Evolutionary conservation across 2,329 filamentous ascomycete genomes (phyloP).

Genomic region (Canariomyces notabilis): DNA sequence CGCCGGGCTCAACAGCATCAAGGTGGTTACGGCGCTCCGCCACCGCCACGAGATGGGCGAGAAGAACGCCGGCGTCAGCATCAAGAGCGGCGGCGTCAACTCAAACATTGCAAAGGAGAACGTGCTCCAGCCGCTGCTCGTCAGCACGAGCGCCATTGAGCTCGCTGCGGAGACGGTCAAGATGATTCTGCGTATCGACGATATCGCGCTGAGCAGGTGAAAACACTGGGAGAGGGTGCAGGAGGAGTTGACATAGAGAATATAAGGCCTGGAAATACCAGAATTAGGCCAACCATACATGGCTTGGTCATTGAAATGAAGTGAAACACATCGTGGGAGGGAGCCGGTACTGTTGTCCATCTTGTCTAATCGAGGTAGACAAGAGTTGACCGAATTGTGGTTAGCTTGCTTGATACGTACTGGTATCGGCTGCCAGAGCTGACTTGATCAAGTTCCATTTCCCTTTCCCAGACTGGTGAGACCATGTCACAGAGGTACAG

Average conservation of each 20-base stretch:
- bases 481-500: not conserved
- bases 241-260: not conserved
- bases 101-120: conserved; percentile 96
- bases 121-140: conserved; percentile 89
- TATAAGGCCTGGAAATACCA: not conserved
- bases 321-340: too few species aligned
- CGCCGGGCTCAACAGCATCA: conserved; percentile 95
- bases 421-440: not conserved
- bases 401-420: not conserved
- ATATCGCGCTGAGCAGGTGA: conserved; percentile 60
- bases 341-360: too few species aligned
- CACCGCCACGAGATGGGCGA: conserved; percentile 93
- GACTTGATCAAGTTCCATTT: not conserved
- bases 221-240: conserved; percentile 9
- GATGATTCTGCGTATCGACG: conserved; percentile 72
- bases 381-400: too few species aligned
- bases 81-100: conserved; percentile 96
- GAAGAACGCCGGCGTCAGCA: conserved; percentile 94
- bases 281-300: not conserved
- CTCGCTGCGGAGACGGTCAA: conserved; percentile 97
- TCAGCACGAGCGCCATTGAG: conserved; percentile 96
- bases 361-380: too few species aligned
- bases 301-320: conserved; percentile 3
- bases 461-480: not conserved
- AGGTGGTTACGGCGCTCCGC: conserved; percentile 92